phyloP scores from a whole-genome alignment of 2,329 filamentous ascomycete genomes.

The Aspergillus hiratsukae region DNA sequence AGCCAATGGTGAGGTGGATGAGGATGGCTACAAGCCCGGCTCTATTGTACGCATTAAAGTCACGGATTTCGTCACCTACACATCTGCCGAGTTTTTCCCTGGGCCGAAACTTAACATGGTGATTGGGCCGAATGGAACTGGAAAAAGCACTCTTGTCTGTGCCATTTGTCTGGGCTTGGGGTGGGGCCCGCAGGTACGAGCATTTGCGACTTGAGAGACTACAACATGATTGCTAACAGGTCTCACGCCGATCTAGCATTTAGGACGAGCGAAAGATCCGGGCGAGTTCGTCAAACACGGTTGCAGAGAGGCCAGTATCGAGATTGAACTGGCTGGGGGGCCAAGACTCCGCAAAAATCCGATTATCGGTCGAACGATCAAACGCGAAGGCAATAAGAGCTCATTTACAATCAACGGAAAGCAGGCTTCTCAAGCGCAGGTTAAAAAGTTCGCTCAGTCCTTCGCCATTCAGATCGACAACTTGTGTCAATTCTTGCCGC shows the following conservation, averaged over 20 bases:
- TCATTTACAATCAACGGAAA: slow-evolving; percentile 73
- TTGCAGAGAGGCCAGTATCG: slow-evolving; percentile 69
- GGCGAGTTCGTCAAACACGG: slow-evolving; percentile 94
- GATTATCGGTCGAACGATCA: slow-evolving; percentile 71
- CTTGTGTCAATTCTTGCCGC: slow-evolving; percentile 91
- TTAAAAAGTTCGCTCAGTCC: slow-evolving; percentile 63
- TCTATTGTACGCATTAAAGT: slow-evolving; percentile 85
- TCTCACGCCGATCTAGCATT: slow-evolving; percentile 45
- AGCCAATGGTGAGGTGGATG: slow-evolving; percentile 6
- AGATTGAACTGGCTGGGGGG: slow-evolving; percentile 78
- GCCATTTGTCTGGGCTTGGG: slow-evolving; percentile 92
- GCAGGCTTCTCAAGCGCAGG: slow-evolving; percentile 55
- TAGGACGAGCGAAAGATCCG: slow-evolving; percentile 79
- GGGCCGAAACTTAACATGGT: slow-evolving; percentile 97
- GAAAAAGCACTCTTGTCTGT: slow-evolving; percentile 95
- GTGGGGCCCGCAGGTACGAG: slow-evolving; percentile 61
- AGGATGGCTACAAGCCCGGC: slow-evolving; percentile 53
- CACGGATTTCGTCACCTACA: slow-evolving; percentile 91
- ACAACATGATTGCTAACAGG: not conserved
- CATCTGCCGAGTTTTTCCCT: slow-evolving; percentile 81
- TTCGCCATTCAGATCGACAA: slow-evolving; percentile 96
- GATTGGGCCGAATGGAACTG: slow-evolving; percentile 96
- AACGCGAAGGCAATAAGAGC: slow-evolving; percentile 73
- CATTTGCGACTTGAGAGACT: not conserved
- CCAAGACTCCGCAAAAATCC: slow-evolving; percentile 58